Conservation (phyloP, 805 yeast species). For the Wilhelminamyces savonicus region DNA sequence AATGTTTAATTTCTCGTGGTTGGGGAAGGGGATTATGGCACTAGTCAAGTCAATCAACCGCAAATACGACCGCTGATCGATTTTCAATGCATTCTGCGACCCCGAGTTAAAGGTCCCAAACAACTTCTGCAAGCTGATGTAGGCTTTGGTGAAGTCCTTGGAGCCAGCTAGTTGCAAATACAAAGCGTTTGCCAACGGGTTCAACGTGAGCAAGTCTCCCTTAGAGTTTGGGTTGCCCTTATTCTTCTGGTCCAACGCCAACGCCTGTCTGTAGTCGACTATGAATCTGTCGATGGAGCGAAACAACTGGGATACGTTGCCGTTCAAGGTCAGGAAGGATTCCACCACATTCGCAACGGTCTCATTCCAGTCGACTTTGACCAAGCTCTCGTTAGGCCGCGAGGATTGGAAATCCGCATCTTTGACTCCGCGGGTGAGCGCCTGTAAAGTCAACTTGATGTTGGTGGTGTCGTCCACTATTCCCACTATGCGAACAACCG, state of each 20-base stretch:
- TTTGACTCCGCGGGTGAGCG: constrained; percentile 38
- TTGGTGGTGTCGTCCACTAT: constrained; percentile 37
- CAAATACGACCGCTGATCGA: constrained; percentile 18
- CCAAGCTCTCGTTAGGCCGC: constrained; percentile 17
- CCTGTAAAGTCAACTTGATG: constrained; percentile 43
- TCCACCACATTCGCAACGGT: constrained; percentile 10
- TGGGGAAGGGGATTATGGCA: constrained; percentile 47
- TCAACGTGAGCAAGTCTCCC: constrained; percentile 37
- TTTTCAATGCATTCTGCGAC: constrained; percentile 17
- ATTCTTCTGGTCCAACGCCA: constrained; percentile 8
- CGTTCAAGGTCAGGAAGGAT: constrained; percentile 13
- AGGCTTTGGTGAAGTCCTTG: constrained; percentile 40
- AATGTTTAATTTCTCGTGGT: constrained; percentile 33
- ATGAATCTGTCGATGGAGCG: constrained; percentile 34
- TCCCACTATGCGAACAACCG: constrained; percentile 43
- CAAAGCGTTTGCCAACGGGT: constrained; percentile 58
- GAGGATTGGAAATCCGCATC: constrained; percentile 1
- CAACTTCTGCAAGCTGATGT: constrained; percentile 32
- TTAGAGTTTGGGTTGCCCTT: constrained; percentile 4
- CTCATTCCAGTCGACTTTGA: constrained; percentile 20
- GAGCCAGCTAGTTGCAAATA: constrained; percentile 47
- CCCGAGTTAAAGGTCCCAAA: constrained; percentile 15
- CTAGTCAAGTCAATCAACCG: constrained; percentile 40
- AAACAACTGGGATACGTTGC: constrained; percentile 17
- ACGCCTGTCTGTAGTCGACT: constrained; percentile 29